These are phyloP conservation scores for Plasmodium gaboni DNA, from an alignment of 169 alveolate genomes.

Conservation along the genomic window DNA sequence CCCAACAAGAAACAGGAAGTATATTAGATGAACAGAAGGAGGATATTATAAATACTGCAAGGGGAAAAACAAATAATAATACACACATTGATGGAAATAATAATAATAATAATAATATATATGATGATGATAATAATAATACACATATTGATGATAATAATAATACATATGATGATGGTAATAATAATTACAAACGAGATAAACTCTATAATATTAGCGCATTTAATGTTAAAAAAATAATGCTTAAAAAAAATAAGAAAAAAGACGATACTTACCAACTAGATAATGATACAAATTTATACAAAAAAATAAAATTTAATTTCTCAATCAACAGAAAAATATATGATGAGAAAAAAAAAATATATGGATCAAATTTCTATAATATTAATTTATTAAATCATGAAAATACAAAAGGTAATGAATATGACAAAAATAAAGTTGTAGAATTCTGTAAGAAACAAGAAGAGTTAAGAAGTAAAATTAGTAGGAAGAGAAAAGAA, in stretches of 20 bases:
- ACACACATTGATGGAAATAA: neutral
- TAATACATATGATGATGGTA: neutral
- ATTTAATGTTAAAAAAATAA: neutral
- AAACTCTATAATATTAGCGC: slow-evolving; percentile 52
- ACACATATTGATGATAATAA: neutral
- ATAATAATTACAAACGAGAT: neutral
- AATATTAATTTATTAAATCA: slow-evolving; percentile 19
- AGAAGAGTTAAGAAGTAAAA: slow-evolving; percentile 28
- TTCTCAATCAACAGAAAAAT: slow-evolving; percentile 50
- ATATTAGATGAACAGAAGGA: neutral
- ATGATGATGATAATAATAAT: neutral
- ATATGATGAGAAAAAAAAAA: slow-evolving; percentile 54
- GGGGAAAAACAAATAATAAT: neutral
- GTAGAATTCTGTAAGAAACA: slow-evolving; percentile 51
- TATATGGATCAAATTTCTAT: slow-evolving; percentile 26
- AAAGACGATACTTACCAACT: slow-evolving; percentile 10
- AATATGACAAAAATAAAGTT: slow-evolving; percentile 41
- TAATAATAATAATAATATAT: neutral
- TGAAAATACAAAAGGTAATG: slow-evolving; percentile 33
- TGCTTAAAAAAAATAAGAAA: slow-evolving; percentile 23
- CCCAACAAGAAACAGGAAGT: neutral
- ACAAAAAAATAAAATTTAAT: slow-evolving; percentile 69
- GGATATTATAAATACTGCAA: neutral
- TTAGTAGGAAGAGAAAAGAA: slow-evolving; percentile 55
- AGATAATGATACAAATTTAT: slow-evolving; percentile 30